phyloP scores from a whole-genome alignment of 257 asterid genomes.

The Misopates orontium region DNA sequence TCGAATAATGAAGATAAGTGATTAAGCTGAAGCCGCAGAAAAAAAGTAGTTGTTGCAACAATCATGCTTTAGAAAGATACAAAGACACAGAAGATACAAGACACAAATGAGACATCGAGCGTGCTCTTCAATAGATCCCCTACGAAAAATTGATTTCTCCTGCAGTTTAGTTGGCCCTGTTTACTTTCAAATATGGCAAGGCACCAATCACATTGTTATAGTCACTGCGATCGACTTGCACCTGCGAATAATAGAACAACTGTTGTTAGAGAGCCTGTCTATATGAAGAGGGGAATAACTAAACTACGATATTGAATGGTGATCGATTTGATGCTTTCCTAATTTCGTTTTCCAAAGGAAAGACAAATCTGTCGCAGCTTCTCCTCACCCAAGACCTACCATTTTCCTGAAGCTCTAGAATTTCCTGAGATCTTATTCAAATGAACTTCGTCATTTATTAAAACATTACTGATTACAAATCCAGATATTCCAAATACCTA shows the following conservation, averaged over 20 bases:
- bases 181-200: conserved; percentile 89
- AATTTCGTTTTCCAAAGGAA: neutral
- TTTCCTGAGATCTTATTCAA: too few species aligned
- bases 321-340: neutral
- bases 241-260: conserved; percentile 34
- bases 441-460: too few species aligned
- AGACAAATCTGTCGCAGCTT: neutral
- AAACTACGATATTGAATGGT: neutral
- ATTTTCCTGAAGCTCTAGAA: too few species aligned
- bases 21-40: neutral
- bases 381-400: too few species aligned
- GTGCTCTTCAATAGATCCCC: neutral
- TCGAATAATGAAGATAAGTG: neutral
- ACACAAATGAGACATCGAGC: neutral
- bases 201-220: conserved; percentile 91
- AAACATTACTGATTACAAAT: too few species aligned
- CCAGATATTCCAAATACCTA: too few species aligned
- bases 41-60: neutral
- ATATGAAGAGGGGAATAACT: too few species aligned
- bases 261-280: conserved; percentile 4
- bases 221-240: conserved; percentile 92
- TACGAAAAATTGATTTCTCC: neutral
- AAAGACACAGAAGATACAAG: neutral
- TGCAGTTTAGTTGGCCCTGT: conserved; percentile 57
- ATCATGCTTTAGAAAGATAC: neutral